Evolutionary conservation across 2,329 filamentous ascomycete genomes (phyloP), one percentile per base, ranked within the genome.

Genomic region (Diaporthe vexans): DNA sequence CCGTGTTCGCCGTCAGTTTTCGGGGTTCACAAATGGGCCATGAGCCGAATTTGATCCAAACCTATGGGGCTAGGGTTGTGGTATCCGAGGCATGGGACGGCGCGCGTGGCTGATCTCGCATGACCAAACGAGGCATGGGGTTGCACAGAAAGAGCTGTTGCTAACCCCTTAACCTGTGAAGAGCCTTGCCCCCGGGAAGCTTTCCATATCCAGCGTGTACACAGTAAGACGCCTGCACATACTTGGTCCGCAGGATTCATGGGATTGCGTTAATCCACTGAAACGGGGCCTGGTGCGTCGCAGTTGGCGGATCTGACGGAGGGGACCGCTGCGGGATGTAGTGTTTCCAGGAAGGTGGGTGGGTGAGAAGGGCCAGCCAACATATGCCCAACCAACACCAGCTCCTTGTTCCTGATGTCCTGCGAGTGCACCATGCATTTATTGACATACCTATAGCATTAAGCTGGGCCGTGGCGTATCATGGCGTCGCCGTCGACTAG

Each of bases 31-130:
- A 61, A 56, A 63, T 63, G 29, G 43, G 24, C 43, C n/a, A 52
- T 61, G 58, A 71, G 48, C 71, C 48, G 57, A 26, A 43, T 68
- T 24, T 70, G 71, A 65, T 70, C 58, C 65, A 73, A 61, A 63
- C 17, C 24, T 73, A 43, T 72, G 40, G 58, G 43, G 52, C 74
- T 75, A 59, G 71, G 71, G 48, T 71, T 24, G 71, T 65, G 48
- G 46, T 37, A 71, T 71, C 57, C 46, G 72, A 65, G 37, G 65
- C 29, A 59, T 73, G 71, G 63, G 63, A 52, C 51, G 71, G 65
- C 71, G 63, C 65, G 51, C 54, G 54, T 68, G 59, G 72, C 74
- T 75, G 65, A 75, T 73, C 58, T 69, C 65, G 74, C 74, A 74
- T 71, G 67, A 71, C 61, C 59, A 56, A 67, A 71, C 67, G 54